phyloP scores from a whole-genome alignment of 2,329 filamentous ascomycete species.

The Trichoderma koningiopsis region DNA sequence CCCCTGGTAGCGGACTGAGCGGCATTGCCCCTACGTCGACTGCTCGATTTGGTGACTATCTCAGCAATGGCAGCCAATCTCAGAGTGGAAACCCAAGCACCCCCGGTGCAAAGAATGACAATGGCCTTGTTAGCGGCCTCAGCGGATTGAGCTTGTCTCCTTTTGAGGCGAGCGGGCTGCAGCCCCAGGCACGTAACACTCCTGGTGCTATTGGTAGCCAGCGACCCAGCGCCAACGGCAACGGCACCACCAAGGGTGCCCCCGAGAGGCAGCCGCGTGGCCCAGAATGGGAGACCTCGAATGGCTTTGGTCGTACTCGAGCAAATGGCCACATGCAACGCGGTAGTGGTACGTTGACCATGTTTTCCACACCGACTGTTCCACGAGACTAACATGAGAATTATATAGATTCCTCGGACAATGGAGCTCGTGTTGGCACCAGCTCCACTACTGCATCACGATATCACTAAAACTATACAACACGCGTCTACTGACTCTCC shows the following conservation, averaged over 20 bases:
- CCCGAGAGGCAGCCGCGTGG: conserved; percentile 66
- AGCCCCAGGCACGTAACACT: conserved; percentile 46
- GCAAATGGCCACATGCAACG: conserved; percentile 63
- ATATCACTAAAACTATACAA: conserved; percentile 38
- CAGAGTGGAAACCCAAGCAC: conserved; percentile 41
- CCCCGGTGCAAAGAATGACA: conserved; percentile 44
- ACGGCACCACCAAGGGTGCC: conserved; percentile 46
- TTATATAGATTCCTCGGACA: conserved; percentile 47
- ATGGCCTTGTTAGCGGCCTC: conserved; percentile 50
- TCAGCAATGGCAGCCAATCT: conserved; percentile 41
- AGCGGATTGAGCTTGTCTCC: conserved; percentile 54
- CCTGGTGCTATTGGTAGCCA: conserved; percentile 68
- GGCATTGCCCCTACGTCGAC: conserved; percentile 49
- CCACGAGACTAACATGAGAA: conserved; percentile 27
- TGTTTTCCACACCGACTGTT: not conserved
- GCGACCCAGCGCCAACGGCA: conserved; percentile 54
- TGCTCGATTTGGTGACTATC: conserved; percentile 52
- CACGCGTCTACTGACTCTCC: conserved; percentile 17
- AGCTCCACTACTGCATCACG: conserved; percentile 41
- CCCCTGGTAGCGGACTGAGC: conserved; percentile 51
- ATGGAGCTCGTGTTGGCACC: conserved; percentile 43
- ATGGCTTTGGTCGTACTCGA: conserved; percentile 58
- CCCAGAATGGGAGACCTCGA: conserved; percentile 60
- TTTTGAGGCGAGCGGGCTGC: conserved; percentile 49
- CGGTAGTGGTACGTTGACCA: conserved; percentile 56